phyloP scores from a whole-genome alignment of 2,329 filamentous ascomycete species.

The Rutstroemia sp. region DNA sequence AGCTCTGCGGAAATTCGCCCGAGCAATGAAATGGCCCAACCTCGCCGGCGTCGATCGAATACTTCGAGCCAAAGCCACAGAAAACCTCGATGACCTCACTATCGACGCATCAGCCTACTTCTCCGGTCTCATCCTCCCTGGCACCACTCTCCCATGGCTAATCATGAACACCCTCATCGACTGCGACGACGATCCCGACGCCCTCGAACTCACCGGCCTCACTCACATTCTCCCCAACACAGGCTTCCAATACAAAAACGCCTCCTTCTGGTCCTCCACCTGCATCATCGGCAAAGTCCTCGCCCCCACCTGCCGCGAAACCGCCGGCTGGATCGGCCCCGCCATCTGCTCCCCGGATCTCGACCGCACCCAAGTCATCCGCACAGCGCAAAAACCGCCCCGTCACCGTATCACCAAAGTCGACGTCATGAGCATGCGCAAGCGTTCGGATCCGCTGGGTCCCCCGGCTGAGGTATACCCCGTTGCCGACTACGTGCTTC shows the following conservation, averaged over 20 bases:
- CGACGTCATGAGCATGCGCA: conserved; percentile 58
- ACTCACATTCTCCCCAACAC: conserved; percentile 61
- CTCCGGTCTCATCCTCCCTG: conserved; percentile 64
- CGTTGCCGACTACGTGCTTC: conserved; percentile 58
- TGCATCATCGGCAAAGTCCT: conserved; percentile 71
- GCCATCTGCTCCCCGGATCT: conserved; percentile 62
- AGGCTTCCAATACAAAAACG: conserved; percentile 70
- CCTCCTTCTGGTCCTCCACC: conserved; percentile 68
- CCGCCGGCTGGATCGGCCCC: conserved; percentile 69
- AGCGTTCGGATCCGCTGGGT: conserved; percentile 62
- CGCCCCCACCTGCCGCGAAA: conserved; percentile 61
- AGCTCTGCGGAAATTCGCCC: conserved; percentile 60
- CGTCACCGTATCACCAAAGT: conserved; percentile 48
- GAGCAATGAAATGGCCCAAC: conserved; percentile 72
- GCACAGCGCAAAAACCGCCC: conserved; percentile 54
- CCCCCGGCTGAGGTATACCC: conserved; percentile 51
- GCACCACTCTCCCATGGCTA: conserved; percentile 62
- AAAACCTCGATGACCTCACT: conserved; percentile 50
- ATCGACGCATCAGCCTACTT: conserved; percentile 74
- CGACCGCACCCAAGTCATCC: conserved; percentile 60
- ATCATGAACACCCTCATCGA: conserved; percentile 75
- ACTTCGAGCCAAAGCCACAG: conserved; percentile 45
- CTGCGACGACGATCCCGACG: conserved; percentile 61
- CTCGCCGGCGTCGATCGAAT: conserved; percentile 55
- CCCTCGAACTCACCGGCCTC: conserved; percentile 57